Evolutionary conservation across 495 filamentous ascomycete genomes (phyloP).

Genomic region (Podospora fimiseda): DNA sequence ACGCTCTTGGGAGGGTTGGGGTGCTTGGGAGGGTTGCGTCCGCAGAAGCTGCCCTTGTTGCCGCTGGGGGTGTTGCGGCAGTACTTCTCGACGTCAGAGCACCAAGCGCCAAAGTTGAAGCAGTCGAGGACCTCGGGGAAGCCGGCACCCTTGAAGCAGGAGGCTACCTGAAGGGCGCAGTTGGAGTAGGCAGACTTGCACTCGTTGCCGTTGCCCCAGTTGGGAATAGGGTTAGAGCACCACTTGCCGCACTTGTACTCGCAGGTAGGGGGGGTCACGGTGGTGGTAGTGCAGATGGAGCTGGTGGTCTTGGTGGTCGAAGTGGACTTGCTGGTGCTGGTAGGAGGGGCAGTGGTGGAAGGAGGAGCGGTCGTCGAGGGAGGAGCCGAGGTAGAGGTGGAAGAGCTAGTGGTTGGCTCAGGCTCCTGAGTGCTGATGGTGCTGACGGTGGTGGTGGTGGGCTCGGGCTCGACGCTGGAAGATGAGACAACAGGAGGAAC

Average conservation of each 20-base stretch:
- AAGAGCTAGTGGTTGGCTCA: constrained; percentile 19
- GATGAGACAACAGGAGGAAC: constrained; percentile 18
- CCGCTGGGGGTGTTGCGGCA: constrained; percentile 25
- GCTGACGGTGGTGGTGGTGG: constrained; percentile 10
- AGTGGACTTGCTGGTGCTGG: constrained; percentile 16
- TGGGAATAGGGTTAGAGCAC: constrained; percentile 43
- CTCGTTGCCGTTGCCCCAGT: constrained; percentile 30
- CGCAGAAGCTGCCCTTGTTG: constrained; percentile 30
- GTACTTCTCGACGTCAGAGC: constrained; percentile 30
- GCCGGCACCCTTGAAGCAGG: constrained; percentile 43
- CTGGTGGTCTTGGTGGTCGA: constrained; percentile 29
- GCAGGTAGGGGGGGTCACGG: constrained; percentile 36
- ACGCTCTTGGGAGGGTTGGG: constrained; percentile 14
- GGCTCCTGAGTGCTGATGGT: constrained; percentile 13
- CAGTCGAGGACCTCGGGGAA: constrained; percentile 41
- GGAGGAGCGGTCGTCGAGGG: constrained; percentile 8
- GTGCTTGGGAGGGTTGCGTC: constrained; percentile 32
- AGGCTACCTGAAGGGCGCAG: constrained; percentile 39
- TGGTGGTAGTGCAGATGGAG: constrained; percentile 35
- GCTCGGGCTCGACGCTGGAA: neutral
- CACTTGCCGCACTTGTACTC: constrained; percentile 47
- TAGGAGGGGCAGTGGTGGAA: constrained; percentile 14
- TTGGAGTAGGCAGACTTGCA: constrained; percentile 33
- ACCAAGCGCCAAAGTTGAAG: constrained; percentile 41
- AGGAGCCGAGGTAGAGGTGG: constrained; percentile 19